Percentiles rank a stretch among this genome's conserved stretches.
phyloP scores from a whole-genome alignment of 2,329 filamentous ascomycete species.

The Aspergillus candidus region DNA sequence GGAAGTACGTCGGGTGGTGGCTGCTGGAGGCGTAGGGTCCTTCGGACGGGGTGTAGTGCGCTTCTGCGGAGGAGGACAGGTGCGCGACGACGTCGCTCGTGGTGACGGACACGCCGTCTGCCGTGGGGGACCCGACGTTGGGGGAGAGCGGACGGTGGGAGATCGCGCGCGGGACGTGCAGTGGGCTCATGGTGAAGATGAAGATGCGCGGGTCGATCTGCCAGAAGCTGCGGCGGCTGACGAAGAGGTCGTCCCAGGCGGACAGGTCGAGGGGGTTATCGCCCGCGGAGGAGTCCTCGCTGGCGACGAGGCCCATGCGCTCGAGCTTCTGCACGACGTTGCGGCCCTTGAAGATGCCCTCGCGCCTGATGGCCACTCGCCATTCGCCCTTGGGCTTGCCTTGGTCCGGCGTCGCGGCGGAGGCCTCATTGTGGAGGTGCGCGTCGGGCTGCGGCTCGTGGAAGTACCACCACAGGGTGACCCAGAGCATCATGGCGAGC shows the following conservation, averaged over 20 bases:
- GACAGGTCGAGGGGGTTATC: slow-evolving; percentile 51
- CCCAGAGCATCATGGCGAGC: slow-evolving; percentile 95
- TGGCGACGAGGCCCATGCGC: slow-evolving; percentile 80
- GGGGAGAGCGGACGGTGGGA: slow-evolving; percentile 43
- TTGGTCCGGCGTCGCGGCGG: slow-evolving; percentile 57
- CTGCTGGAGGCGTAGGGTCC: slow-evolving; percentile 46
- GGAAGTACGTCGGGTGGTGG: slow-evolving; percentile 85
- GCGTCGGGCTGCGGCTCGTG: slow-evolving; percentile 71
- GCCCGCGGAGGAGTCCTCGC: slow-evolving; percentile 69
- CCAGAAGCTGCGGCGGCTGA: slow-evolving; percentile 79
- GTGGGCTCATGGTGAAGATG: slow-evolving; percentile 73
- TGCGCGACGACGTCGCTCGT: neutral
- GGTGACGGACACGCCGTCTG: slow-evolving; percentile 20
- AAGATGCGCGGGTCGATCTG: slow-evolving; percentile 83
- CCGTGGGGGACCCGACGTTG: slow-evolving; percentile 48
- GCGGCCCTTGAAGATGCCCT: slow-evolving; percentile 79
- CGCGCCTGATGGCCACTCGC: slow-evolving; percentile 74
- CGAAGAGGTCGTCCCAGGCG: slow-evolving; percentile 75
- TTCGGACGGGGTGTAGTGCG: slow-evolving; percentile 23
- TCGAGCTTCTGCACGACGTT: slow-evolving; percentile 86
- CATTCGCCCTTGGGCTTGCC: slow-evolving; percentile 80
- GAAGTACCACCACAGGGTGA: slow-evolving; percentile 95
- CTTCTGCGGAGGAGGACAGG: slow-evolving; percentile 1
- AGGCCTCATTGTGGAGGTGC: slow-evolving; percentile 57
- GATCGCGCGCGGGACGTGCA: slow-evolving; percentile 43